Base-by-base conservation (phyloP, 2,329 filamentous ascomycete genomes). In the Tetracladium maxilliforme region DNA sequence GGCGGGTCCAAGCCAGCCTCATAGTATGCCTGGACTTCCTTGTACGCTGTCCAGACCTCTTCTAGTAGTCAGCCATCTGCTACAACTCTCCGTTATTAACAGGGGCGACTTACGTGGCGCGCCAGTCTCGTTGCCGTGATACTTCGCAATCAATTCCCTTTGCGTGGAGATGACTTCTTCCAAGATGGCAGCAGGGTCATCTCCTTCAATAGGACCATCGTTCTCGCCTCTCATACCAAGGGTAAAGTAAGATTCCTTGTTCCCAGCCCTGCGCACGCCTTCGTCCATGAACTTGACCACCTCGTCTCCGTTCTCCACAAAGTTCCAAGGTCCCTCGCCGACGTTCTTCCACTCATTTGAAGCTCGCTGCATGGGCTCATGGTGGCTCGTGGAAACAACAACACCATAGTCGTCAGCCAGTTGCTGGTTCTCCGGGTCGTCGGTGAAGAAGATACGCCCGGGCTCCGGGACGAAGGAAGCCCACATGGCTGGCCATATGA, bases 401-500 rank as follows among this genome's bases (percentile, higher is more conserved):
- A 77, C 66, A 3, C 66, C 70, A 30, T 70, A 75, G 27, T 63
- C 59, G 28, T 77, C 64, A 0, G 71, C 71, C 5, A 70, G 52
- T 4, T 56, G 52, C 32, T 71, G 64, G 23, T 64, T 76, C 6
- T 56, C 47, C 0, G 58, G 51, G 25, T 77, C 70, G 24, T 76
- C 71, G 1, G 67, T 58, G 35, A 69, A 67, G 47, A 78, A 76
- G 33, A 65, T 66, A 19, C 60, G 59, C 7, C 56, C 55, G 0
- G 55, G 57, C 4, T 49, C 48, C 3, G 55, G 56, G 16, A 52
- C 54, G 19, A 51, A 54, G 9, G 47, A 54, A 6, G 62, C 59
- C 68, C 71, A 77, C 61, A 70, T 70, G 1, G 71, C 69, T 1
- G 70, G 72, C 72, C 72, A 77, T 26, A 77, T 48, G 34, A 72